These are phyloP conservation scores for Papiliotrema flavescens DNA, from an alignment of 1,284 basidiomycete genomes.

Conservation along the genomic window DNA sequence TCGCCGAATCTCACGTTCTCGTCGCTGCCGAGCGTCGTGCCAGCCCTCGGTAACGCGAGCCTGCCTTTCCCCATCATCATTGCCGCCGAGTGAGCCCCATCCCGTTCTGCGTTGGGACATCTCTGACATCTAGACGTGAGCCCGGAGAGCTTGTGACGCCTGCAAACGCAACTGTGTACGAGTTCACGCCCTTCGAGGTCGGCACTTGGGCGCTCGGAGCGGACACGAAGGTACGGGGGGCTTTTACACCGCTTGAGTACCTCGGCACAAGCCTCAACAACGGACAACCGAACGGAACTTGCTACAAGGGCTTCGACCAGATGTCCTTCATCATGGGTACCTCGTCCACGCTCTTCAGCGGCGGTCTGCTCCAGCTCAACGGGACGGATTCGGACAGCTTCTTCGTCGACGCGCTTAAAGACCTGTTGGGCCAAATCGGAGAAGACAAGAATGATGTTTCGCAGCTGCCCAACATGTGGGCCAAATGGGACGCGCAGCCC, in stretches of 20 bases:
- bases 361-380: slow-evolving; percentile 30
- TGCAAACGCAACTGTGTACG: slow-evolving; percentile 51
- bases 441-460: slow-evolving; percentile 50
- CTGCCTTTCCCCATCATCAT: slow-evolving; percentile 51
- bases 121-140: slow-evolving; percentile 39
- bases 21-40: slow-evolving; percentile 24
- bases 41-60: slow-evolving; percentile 27
- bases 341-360: slow-evolving; percentile 48
- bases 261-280: slow-evolving; percentile 43
- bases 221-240: slow-evolving; percentile 33
- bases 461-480: slow-evolving; percentile 50
- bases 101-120: neutral
- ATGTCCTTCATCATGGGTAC: slow-evolving; percentile 50
- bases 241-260: slow-evolving; percentile 45
- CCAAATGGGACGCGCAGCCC: slow-evolving; percentile 34
- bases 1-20: slow-evolving; percentile 45
- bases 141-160: slow-evolving; percentile 47
- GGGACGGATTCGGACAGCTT: slow-evolving; percentile 37
- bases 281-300: slow-evolving; percentile 40
- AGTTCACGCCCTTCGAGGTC: slow-evolving; percentile 53
- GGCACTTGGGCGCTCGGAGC: slow-evolving; percentile 51
- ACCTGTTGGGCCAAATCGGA: slow-evolving; percentile 38
- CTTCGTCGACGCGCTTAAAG: slow-evolving; percentile 31
- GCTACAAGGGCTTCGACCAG: slow-evolving; percentile 48
- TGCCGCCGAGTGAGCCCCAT: slow-evolving; percentile 46